These are phyloP conservation scores for Metarhizium anisopliae DNA, from an alignment of 2,329 filamentous ascomycete genomes.

Conservation along the genomic window DNA sequence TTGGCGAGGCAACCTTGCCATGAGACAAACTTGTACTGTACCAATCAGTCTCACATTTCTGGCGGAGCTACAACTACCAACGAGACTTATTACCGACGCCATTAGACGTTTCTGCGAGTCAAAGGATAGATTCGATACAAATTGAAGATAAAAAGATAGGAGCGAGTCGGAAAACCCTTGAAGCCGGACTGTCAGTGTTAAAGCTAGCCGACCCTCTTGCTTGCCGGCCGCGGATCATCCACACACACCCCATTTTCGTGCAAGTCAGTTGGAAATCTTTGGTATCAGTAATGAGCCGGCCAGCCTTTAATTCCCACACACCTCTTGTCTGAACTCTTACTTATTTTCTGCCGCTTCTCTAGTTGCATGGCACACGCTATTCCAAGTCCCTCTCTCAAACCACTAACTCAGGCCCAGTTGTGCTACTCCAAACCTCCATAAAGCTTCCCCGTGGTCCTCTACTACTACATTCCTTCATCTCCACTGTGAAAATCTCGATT, in stretches of 20 bases:
- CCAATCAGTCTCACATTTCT: neutral
- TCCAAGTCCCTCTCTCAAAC: neutral
- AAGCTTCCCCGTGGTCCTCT: neutral
- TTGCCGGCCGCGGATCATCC: neutral
- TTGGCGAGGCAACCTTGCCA: neutral
- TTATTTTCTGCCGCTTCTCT: neutral
- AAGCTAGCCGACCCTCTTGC: neutral
- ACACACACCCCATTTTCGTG: neutral
- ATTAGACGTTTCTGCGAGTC: too few relatives aligned
- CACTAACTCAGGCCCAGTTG: neutral
- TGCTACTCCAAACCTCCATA: neutral
- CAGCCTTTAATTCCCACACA: neutral
- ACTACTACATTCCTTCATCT: neutral
- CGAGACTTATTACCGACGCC: too few relatives aligned
- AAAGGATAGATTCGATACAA: neutral
- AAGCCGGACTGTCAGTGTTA: neutral
- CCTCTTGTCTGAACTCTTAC: neutral
- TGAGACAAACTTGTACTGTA: neutral
- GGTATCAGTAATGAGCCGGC: neutral
- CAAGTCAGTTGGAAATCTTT: neutral
- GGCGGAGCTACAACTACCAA: neutral
- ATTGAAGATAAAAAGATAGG: neutral
- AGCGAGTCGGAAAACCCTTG: neutral
- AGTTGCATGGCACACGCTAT: constrained; percentile 1
- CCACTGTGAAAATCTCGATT: neutral